Base-by-base conservation (phyloP, 768 basidiomycete species). In the Tricholoma sp. region DNA sequence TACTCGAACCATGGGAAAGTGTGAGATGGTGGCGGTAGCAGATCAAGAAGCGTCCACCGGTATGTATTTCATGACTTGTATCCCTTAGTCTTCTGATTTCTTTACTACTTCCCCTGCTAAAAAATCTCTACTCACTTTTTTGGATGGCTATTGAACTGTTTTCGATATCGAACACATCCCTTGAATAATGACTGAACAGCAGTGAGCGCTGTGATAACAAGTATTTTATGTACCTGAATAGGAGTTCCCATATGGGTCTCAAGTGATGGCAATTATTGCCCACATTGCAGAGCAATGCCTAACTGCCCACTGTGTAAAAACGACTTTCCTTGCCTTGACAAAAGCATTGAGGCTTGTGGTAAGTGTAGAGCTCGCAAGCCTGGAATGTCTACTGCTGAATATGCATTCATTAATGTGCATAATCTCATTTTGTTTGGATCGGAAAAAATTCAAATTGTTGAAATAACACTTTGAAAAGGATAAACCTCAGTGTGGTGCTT, bases 41-140 rank as follows among this genome's bases (percentile, higher is more conserved):
- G n/a, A n/a, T n/a, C n/a, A n/a, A n/a, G n/a, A n/a, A n/a, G n/a
- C n/a, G n/a, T n/a, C n/a, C n/a, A n/a, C n/a, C n/a, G 59, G 59
- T 19, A 18, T 19, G 45, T 54, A 21, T 60, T 60, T 50, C 12
- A 9, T 31, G 27, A 19, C 4, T 31, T 59, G 54, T 46, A 32
- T 31, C 43, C 32, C 32, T 12, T 34, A 8, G 32, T 34, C 32
- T 34, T 34, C 8, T 34, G 32, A 34, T 34, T 3, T 27, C 24
- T 3, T 5, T 27, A 27, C 24, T 27, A 27, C 24, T 27, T 27
- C 3, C 24, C 5, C 24, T 5, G 5, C 24, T 27, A 27, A n/a
- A n/a, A n/a, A n/a, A n/a, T n/a, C n/a, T n/a, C n/a, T n/a, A n/a
- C n/a, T n/a, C n/a, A n/a, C n/a, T n/a, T n/a, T n/a, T n/a, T n/a